Conservation (phyloP, 2,329 filamentous ascomycete genomes). For the Pseudophaeomoniella oleicola region DNA sequence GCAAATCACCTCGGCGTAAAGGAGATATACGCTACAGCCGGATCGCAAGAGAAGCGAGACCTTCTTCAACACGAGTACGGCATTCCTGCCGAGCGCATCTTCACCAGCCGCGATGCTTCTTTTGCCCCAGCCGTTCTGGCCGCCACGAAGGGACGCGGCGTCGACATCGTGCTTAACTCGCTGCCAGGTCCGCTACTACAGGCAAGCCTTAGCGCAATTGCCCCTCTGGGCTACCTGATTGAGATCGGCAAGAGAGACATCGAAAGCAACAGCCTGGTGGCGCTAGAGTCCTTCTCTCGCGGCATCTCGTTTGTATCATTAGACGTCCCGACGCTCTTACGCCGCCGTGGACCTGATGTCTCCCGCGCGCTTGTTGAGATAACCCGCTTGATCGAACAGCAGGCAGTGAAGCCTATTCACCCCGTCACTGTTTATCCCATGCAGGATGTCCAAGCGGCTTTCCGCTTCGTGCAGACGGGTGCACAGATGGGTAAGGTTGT, state of each 20-base stretch:
- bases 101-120: constrained; percentile 11
- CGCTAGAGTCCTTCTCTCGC: neutral
- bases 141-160: constrained; percentile 14
- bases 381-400: neutral
- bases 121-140: constrained; percentile 11
- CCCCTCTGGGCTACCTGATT: constrained; percentile 12
- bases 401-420: neutral
- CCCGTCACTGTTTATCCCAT: constrained; percentile 1
- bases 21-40: constrained; percentile 12
- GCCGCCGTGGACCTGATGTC: neutral
- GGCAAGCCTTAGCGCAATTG: constrained; percentile 1
- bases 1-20: constrained; percentile 5
- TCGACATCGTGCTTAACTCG: constrained; percentile 15
- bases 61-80: constrained; percentile 5
- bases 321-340: constrained; percentile 1
- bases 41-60: constrained; percentile 10
- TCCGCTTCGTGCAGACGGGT: constrained; percentile 6
- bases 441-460: constrained; percentile 3
- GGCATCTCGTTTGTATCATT: neutral
- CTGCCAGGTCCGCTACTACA: constrained; percentile 7
- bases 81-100: constrained; percentile 17
- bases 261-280: constrained; percentile 2
- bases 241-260: constrained; percentile 8
- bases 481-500: constrained; percentile 6
- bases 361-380: constrained; percentile 1